Base-by-base conservation (phyloP, 163 green algal species). In the Smithsoniella earleae region DNA sequence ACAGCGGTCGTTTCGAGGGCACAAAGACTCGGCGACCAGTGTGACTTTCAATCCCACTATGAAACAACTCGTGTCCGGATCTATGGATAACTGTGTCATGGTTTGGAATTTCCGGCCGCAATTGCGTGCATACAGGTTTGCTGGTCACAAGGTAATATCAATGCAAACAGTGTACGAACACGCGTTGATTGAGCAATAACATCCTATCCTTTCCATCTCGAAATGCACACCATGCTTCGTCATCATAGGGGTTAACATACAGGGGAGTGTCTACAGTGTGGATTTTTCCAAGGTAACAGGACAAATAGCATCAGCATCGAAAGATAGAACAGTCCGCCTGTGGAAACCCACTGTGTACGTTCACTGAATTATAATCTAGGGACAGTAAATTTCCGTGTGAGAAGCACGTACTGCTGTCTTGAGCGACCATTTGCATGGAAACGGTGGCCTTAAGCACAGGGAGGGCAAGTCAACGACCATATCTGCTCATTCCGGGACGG, bases 21-120 rank as follows among this genome's bases (percentile, higher is more conserved):
- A 96, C 79, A 86, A 85, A 28, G 85, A 89, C 62, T 84, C 84
- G 0, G 89, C 93, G 13, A 88, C 84, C 2, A 86, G 78, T 3
- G 89, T 95, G 0, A 85, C 79, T 2, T 96, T 96, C 80, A 94
- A 93, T 77, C 79, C 72, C 25, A 91, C 89, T 79, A 89, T 94
- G 85, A 91, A 89, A 74, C 89, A 96, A 81, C 77, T 95, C 2
- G 85, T 96, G 5, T 91, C 86, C 0, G 86, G 85, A 2, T 86
- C 78, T 0, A 31, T 92, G 64, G 89, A 96, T 63, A 82, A 84
- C 66, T 84, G 62, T 34, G 83, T 96, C 22, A 93, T 96, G 89
- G 81, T 95, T 4, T 96, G 89, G 89, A 90, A 94, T 81, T 94
- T 94, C 78, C 91, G 92, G 74, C 85, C 89, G 0, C 87, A 91